A percentile compares a stretch with the other conserved stretches of the same genome.
Evolutionary conservation across 139 green algal genomes (phyloP).

Genomic region (Volvox africanus): DNA sequence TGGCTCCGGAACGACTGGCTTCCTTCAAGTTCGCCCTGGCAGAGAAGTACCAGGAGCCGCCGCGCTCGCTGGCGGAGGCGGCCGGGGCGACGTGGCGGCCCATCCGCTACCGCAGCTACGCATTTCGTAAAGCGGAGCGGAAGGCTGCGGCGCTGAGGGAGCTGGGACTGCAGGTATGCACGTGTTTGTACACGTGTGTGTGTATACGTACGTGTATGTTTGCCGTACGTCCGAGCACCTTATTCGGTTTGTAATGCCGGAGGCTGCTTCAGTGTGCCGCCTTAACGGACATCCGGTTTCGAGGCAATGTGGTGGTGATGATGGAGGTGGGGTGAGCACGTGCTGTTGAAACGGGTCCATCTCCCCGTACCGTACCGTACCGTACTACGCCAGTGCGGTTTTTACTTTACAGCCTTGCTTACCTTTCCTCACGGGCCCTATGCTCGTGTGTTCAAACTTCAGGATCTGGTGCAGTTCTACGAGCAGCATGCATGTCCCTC

Average conservation of each 20-base stretch:
- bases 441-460: neutral
- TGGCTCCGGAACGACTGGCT: slow-evolving; percentile 21
- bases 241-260: no score
- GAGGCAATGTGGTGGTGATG: no score
- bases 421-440: no score
- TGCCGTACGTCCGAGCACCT: no score
- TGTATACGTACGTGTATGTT: no score
- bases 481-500: slow-evolving; percentile 33
- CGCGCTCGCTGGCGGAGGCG: slow-evolving; percentile 61
- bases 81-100: slow-evolving; percentile 48
- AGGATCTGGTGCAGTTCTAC: slow-evolving; percentile 58
- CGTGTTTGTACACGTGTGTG: neutral
- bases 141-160: slow-evolving; percentile 49
- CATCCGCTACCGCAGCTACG: slow-evolving; percentile 35
- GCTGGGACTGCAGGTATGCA: slow-evolving; percentile 30
- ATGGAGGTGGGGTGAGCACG: no score
- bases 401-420: no score
- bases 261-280: no score
- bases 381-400: no score
- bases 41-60: slow-evolving; percentile 55
- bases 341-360: no score
- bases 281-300: no score
- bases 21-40: slow-evolving; percentile 43
- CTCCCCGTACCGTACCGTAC: no score
- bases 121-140: slow-evolving; percentile 15